phyloP scores from a whole-genome alignment of 1,284 basidiomycete species.

The Hemileia vastatrix region DNA sequence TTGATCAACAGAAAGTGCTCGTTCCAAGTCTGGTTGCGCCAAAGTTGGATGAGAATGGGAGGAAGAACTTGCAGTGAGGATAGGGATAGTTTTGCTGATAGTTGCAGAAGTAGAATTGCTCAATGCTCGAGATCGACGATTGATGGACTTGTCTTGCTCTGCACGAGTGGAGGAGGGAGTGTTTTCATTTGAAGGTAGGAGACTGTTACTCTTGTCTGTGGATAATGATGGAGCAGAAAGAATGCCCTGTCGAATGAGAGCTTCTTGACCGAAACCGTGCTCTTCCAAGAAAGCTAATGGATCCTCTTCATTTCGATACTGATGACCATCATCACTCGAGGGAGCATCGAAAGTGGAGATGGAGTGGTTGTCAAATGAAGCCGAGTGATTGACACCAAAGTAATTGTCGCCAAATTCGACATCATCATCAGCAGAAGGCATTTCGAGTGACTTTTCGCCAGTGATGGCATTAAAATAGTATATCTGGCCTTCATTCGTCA shows the following conservation, averaged over 20 bases:
- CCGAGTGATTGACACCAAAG: background rate
- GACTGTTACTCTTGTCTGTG: too few species aligned
- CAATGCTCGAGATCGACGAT: background rate
- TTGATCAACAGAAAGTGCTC: too few species aligned
- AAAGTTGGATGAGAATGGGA: background rate
- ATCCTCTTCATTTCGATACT: background rate
- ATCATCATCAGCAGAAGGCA: conserved; percentile 51
- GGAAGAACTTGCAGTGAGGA: background rate
- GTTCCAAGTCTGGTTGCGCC: background rate
- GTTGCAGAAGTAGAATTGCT: background rate
- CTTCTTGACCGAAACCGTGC: conserved; percentile 9
- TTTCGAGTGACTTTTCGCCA: conserved; percentile 70
- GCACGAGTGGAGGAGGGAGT: background rate
- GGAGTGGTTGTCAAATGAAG: background rate
- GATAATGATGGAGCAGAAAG: background rate
- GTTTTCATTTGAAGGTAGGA: background rate
- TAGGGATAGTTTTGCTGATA: background rate
- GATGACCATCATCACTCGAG: too few species aligned
- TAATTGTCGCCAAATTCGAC: conserved; percentile 3
- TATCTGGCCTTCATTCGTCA: conserved; percentile 53
- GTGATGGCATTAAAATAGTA: conserved; percentile 88
- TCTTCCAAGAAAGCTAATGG: conserved; percentile 14
- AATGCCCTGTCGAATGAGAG: background rate
- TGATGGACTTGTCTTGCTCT: background rate
- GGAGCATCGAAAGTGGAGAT: background rate